A percentile compares a stretch with the other conserved stretches of the same genome.
Evolutionary conservation across 495 filamentous ascomycete species (phyloP).

Genomic region (Aspergillus saccharolyticus): DNA sequence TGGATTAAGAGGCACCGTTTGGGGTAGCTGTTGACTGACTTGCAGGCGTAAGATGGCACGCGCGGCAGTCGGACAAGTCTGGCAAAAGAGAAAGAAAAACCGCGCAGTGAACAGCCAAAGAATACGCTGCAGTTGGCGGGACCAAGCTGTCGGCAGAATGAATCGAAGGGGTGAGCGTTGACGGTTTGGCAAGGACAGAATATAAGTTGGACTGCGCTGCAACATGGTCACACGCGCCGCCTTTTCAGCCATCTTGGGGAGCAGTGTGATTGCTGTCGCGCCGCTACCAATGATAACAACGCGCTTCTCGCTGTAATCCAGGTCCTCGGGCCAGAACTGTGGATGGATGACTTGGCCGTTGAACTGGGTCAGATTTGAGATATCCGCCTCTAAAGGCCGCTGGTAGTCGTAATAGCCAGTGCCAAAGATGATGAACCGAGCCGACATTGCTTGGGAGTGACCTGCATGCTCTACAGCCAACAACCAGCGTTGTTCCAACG

Average conservation of each 20-base stretch:
- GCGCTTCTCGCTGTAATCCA: slow-evolving; percentile 46
- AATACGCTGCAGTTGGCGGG: slow-evolving; percentile 38
- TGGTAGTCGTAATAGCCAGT: slow-evolving; percentile 66
- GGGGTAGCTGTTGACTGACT: slow-evolving; percentile 48
- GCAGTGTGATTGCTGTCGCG: slow-evolving; percentile 52
- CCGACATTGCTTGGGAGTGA: slow-evolving; percentile 38
- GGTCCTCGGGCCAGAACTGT: slow-evolving; percentile 49
- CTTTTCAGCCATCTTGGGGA: slow-evolving; percentile 39
- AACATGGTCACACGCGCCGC: slow-evolving; percentile 50
- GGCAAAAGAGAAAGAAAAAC: slow-evolving; percentile 51
- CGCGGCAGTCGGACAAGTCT: slow-evolving; percentile 49
- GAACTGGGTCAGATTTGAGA: slow-evolving; percentile 38
- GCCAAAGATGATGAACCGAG: slow-evolving; percentile 55
- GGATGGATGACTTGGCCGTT: slow-evolving; percentile 45
- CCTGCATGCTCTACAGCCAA: slow-evolving; percentile 50
- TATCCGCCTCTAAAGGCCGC: slow-evolving; percentile 47
- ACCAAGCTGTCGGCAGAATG: slow-evolving; percentile 35
- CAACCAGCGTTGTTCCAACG: slow-evolving; percentile 54
- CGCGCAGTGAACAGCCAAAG: slow-evolving; percentile 42
- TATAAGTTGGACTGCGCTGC: slow-evolving; percentile 56
- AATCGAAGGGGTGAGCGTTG: slow-evolving; percentile 28
- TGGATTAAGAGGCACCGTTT: slow-evolving; percentile 50
- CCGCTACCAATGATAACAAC: slow-evolving; percentile 55
- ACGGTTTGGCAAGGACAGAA: slow-evolving; percentile 49
- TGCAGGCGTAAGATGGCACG: slow-evolving; percentile 39